phyloP scores from a whole-genome alignment of 192 early-diverging fungal genomes.

The Fimicolochytrium jonesii region DNA sequence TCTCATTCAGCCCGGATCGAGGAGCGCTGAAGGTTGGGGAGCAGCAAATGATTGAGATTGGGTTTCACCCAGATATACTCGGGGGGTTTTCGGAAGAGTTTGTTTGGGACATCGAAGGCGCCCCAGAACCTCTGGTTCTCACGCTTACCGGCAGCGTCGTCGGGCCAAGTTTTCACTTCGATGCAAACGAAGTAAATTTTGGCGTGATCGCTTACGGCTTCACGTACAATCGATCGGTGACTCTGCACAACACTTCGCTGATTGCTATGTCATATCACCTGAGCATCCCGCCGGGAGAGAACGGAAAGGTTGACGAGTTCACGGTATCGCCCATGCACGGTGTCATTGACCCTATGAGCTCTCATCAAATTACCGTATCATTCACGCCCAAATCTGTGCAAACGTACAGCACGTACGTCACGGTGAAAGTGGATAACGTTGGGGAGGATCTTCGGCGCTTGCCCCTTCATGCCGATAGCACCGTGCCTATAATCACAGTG shows the following conservation, averaged over 20 bases:
- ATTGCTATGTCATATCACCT: conserved; percentile 50
- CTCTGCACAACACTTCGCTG: conserved; percentile 47
- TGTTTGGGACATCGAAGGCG: conserved; percentile 50
- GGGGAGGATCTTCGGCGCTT: conserved; percentile 39
- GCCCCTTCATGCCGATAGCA: conserved; percentile 40
- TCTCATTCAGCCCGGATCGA: conserved; percentile 40
- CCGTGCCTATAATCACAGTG: conserved; percentile 50
- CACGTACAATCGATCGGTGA: conserved; percentile 15
- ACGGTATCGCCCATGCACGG: conserved; percentile 29
- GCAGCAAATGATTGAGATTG: conserved; percentile 37
- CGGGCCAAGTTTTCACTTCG: conserved; percentile 55
- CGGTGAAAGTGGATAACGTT: conserved; percentile 43
- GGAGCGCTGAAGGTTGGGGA: conserved; percentile 44
- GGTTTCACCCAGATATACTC: conserved; percentile 42
- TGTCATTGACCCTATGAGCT: conserved; percentile 25
- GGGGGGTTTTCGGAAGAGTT: conserved; percentile 54
- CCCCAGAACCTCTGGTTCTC: conserved; percentile 34
- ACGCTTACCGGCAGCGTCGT: conserved; percentile 46
- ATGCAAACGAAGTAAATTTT: conserved; percentile 37
- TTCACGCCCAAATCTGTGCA: conserved; percentile 42
- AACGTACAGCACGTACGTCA: conserved; percentile 31
- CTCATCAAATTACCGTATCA: conserved; percentile 23
- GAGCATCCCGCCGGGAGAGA: conserved; percentile 22
- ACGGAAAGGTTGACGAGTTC: conserved; percentile 30
- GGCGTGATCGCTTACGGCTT: conserved; percentile 48